Percentiles rank a stretch among this genome's conserved stretches.
Conservation (phyloP, 176 grass and related monocot species). For the Oropetium thomaeum region DNA sequence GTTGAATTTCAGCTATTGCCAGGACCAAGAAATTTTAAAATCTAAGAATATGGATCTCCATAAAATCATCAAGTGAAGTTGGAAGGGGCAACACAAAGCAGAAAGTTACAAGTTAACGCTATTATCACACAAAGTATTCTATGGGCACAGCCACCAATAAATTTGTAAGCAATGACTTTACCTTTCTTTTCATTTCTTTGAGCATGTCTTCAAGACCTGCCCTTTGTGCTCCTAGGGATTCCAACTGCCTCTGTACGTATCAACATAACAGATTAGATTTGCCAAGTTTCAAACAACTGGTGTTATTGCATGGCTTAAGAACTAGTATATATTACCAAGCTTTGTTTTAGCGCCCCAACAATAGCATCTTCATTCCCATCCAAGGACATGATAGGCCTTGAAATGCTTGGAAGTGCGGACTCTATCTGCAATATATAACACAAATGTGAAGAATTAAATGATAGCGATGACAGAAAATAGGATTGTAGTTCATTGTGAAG, state of each 20-base stretch:
- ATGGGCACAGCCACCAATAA: not conserved
- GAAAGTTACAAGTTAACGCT: conserved; percentile 8
- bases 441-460: not conserved
- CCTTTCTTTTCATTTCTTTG: conserved; percentile 99
- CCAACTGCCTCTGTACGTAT: conserved; percentile 93
- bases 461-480: not conserved
- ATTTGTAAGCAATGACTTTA: conserved; percentile 11
- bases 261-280: conserved; percentile 13
- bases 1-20: conserved; percentile 26
- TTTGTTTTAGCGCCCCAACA: conserved; percentile 93
- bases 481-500: not conserved
- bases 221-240: conserved; percentile 87
- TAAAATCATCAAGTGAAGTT: conserved; percentile 17
- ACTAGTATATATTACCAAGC: conserved; percentile 66
- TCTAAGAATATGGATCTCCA: not conserved
- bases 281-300: conserved; percentile 24
- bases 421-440: conserved; percentile 80
- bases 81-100: not conserved
- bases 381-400: conserved; percentile 99
- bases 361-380: conserved; percentile 99
- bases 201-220: conserved; percentile 99
- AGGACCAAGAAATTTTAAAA: conserved; percentile 36
- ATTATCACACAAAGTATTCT: not conserved
- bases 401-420: conserved; percentile 92
- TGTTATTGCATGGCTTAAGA: not conserved